Conservation (phyloP, 257 asterid genomes). For the Capsicum chinense region DNA sequence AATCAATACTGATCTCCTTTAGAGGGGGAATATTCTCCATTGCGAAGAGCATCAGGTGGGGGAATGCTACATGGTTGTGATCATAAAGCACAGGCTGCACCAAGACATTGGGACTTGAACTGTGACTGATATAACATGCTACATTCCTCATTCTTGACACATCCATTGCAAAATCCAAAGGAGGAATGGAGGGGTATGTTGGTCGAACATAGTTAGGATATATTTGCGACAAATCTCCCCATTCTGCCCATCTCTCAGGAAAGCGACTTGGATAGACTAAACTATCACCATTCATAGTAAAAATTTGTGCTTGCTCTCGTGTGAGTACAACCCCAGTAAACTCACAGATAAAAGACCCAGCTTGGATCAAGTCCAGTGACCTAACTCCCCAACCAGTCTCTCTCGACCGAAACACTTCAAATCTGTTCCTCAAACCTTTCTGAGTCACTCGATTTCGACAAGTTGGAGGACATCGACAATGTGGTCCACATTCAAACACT, state of each 20-base stretch:
- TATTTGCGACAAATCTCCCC: slow-evolving; percentile 76
- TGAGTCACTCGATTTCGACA: slow-evolving; percentile 84
- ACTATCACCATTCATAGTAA: slow-evolving; percentile 88
- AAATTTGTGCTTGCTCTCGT: slow-evolving; percentile 67
- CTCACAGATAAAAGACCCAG: slow-evolving; percentile 92
- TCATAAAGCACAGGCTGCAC: slow-evolving; percentile 85
- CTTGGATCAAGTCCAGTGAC: slow-evolving; percentile 81
- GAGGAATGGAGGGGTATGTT: slow-evolving; percentile 64
- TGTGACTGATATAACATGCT: slow-evolving; percentile 89
- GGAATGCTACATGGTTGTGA: slow-evolving; percentile 76
- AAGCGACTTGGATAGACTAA: slow-evolving; percentile 79
- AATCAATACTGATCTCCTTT: slow-evolving; percentile 81
- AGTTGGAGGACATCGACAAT: slow-evolving; percentile 69
- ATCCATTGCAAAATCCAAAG: slow-evolving; percentile 85
- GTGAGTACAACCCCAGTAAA: slow-evolving; percentile 87
- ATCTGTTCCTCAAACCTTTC: slow-evolving; percentile 68
- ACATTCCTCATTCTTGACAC: slow-evolving; percentile 86
- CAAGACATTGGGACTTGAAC: slow-evolving; percentile 68
- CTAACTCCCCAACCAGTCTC: slow-evolving; percentile 98
- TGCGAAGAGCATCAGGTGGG: slow-evolving; percentile 89
- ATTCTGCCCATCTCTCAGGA: slow-evolving; percentile 76
- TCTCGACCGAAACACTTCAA: slow-evolving; percentile 85
- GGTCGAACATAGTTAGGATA: slow-evolving; percentile 65
- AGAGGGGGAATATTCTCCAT: slow-evolving; percentile 90
- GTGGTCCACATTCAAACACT: slow-evolving; percentile 84